Base-by-base conservation (phyloP, 495 filamentous ascomycete genomes). In the Penicillium arizonense region DNA sequence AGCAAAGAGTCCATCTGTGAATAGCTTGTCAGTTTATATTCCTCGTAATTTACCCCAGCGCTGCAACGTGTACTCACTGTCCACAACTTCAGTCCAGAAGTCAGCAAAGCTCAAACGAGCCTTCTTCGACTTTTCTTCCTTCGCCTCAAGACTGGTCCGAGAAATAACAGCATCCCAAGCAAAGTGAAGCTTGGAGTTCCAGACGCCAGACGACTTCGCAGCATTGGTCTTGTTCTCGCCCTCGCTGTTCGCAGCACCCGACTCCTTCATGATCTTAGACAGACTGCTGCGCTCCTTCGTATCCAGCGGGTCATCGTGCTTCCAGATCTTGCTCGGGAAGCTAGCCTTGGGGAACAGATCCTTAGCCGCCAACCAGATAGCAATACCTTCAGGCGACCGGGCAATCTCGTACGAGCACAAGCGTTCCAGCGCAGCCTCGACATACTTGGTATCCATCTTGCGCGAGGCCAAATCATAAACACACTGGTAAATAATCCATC, bases 81-180 rank as follows among this genome's bases (percentile, higher is more conserved):
- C 94, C 51, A 97, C 87, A 54, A 87, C 84, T 18, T 88, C 84
- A n/a, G 82, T 82, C 94, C 94, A 98, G 60, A 97, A 92, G 33
- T 88, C 81, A 43, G 74, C 72, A 62, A 96, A 91, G 8, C 37
- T 83, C 62, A 71, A 63, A 44, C 61, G 71, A 52, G 65, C 65
- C 33, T 52, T 62, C 50, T 58, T 80, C 62, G 67, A 67, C 45
- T 68, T 67, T 5, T 65, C 28, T 30, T 30, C 59, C 35, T 55
- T 45, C 26, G 58, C 38, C 40, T 47, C 51, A 52, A 53, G 56
- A 37, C 69, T 67, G 12, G 82, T 56, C 14, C 76, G 65, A 5
- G 66, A 74, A 18, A 95, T 58, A 28, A 97, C 80, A 30, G 88
- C 68, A 62, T 87, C 82, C 94, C 94, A 98, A 1, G 90, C 89